Conservation (phyloP, 2,329 filamentous ascomycete species). For the Botrytis hyacinthi region DNA sequence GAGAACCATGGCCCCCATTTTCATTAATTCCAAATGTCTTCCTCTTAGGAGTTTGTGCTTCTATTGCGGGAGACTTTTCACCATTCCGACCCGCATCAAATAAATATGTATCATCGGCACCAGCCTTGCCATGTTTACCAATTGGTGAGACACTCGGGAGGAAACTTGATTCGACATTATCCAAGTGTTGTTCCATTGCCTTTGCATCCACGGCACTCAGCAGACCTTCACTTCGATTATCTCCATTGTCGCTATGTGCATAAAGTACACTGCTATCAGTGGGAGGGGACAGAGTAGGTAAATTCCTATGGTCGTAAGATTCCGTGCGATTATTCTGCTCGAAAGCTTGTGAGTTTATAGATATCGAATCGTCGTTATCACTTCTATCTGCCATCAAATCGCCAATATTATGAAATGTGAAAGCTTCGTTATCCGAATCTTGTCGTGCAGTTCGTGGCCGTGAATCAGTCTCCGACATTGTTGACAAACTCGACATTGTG, state of each 20-base stretch:
- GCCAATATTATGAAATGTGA: slow-evolving; percentile 34
- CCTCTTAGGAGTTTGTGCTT: slow-evolving; percentile 1
- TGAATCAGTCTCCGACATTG: slow-evolving; percentile 22
- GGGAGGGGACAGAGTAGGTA: slow-evolving; percentile 33
- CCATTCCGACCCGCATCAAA: slow-evolving; percentile 46
- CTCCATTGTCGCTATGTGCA: slow-evolving; percentile 31
- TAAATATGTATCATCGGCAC: slow-evolving; percentile 58
- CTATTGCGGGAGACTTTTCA: slow-evolving; percentile 8
- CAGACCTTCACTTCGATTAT: slow-evolving; percentile 29
- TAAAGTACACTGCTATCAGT: slow-evolving; percentile 35
- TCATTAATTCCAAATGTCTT: background rate
- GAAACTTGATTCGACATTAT: slow-evolving; percentile 66
- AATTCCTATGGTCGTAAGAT: slow-evolving; percentile 30
- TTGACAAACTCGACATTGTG: slow-evolving; percentile 17
- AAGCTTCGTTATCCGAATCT: slow-evolving; percentile 33
- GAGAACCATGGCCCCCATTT: slow-evolving; percentile 20
- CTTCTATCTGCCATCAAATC: slow-evolving; percentile 33
- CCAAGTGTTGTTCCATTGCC: slow-evolving; percentile 47
- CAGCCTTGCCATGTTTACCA: slow-evolving; percentile 44
- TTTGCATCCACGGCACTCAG: slow-evolving; percentile 36
- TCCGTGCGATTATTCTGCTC: slow-evolving; percentile 28
- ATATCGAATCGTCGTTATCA: slow-evolving; percentile 32
- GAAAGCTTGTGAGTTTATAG: slow-evolving; percentile 26
- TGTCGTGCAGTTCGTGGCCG: slow-evolving; percentile 35
- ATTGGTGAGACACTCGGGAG: slow-evolving; percentile 57